Conservation (phyloP, 306 rosid genomes). For the Arachis stenosperma region DNA sequence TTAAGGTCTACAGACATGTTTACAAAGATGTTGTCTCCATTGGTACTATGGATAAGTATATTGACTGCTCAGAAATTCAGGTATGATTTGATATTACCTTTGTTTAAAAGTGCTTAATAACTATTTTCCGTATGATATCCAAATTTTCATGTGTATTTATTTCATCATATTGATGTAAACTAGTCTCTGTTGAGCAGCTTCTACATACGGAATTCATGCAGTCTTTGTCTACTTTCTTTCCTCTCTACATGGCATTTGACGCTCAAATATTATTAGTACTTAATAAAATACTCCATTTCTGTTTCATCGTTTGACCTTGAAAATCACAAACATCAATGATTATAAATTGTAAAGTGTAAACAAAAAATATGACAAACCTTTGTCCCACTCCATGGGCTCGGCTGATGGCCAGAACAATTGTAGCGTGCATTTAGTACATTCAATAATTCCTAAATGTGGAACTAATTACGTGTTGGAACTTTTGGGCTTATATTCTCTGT, state of each 20-base stretch:
- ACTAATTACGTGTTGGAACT: neutral
- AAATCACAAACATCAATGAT: constrained; percentile 16
- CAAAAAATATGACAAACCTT: no score
- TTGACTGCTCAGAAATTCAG: constrained; percentile 61
- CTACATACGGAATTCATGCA: no score
- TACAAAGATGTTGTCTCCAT: constrained; percentile 53
- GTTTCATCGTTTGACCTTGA: constrained; percentile 12
- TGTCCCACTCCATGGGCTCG: no score
- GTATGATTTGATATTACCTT: constrained; percentile 34
- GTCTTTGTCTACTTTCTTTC: no score
- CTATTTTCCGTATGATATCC: neutral
- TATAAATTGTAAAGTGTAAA: no score
- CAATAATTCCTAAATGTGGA: neutral
- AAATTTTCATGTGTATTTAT: neutral
- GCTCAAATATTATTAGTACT: neutral
- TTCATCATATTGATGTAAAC: no score
- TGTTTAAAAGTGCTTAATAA: neutral
- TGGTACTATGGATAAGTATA: constrained; percentile 42
- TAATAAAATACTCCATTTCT: constrained; percentile 6
- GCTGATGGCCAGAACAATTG: constrained; percentile 11
- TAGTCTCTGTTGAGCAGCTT: no score
- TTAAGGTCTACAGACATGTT: constrained; percentile 49
- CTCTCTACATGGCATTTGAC: no score
- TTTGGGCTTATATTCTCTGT: neutral
- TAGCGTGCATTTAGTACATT: neutral